phyloP scores from a whole-genome alignment of 1,284 basidiomycete genomes.

The Fomitiporia mediterranea region DNA sequence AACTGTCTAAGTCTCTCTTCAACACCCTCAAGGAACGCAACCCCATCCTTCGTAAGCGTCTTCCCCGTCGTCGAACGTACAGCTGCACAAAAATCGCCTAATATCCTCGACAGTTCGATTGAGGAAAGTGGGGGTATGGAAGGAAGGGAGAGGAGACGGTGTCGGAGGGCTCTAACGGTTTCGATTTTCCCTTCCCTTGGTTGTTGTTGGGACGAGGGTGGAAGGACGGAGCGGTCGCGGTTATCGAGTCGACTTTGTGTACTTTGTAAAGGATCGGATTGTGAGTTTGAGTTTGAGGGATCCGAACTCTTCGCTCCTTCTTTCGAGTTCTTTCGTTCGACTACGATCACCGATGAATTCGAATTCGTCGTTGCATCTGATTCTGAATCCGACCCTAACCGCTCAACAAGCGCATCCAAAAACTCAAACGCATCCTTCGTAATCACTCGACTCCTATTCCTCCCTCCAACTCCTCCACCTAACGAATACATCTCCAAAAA shows the following conservation, averaged over 20 bases:
- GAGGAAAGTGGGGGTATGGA: too few species aligned
- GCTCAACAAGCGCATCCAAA: slow-evolving; percentile 61
- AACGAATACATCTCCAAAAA: slow-evolving; percentile 47
- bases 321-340: too few species aligned
- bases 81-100: slow-evolving; percentile 41
- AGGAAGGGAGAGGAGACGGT: too few species aligned
- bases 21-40: slow-evolving; percentile 61
- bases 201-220: too few species aligned
- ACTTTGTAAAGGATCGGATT: neutral
- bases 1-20: slow-evolving; percentile 43
- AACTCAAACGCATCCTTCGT: slow-evolving; percentile 69
- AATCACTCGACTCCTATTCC: slow-evolving; percentile 57
- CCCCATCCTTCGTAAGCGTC: slow-evolving; percentile 43
- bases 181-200: slow-evolving; percentile 5
- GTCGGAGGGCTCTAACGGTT: slow-evolving; percentile 12
- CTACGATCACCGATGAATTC: neutral
- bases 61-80: slow-evolving; percentile 54
- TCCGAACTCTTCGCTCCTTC: neutral
- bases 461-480: slow-evolving; percentile 54
- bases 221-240: neutral
- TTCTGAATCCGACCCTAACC: slow-evolving; percentile 56
- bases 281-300: neutral
- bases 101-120: slow-evolving; percentile 10
- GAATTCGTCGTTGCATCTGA: neutral
- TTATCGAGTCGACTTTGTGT: neutral